Evolutionary conservation across 805 yeast species (phyloP), one percentile per base, ranked within the genome.

Genomic region (Monosporozyma yasuniensis): DNA sequence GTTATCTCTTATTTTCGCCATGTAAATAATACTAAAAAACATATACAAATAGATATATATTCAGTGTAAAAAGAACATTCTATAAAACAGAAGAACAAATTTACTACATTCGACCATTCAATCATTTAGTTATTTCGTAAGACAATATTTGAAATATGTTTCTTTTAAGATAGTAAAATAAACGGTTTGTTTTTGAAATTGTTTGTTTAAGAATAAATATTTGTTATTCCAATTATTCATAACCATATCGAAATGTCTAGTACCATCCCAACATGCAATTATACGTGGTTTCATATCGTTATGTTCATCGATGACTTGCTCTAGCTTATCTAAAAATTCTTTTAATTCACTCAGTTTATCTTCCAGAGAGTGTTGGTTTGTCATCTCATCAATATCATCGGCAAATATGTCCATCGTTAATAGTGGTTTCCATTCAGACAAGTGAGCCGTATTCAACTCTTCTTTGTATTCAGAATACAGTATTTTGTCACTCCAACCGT

Each of bases 401-500:
- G 55, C 56, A 38, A 61, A 49, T 16, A 55, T 30, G 6, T 58
- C 59, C 16, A 56, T 41, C 3, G 62, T 55, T 12, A 61, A 46
- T 18, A 61, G 42, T 5, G 66, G 65, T 34, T 49, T 53, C 66
- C 66, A 61, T 6, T 46, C 37, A 38, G 52, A 48, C 32, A 48
- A 7, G 4, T 21, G 21, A 8, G n/a, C 21, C 7, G 14, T n/a
- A 42, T 23, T 42, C 12, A 9, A 21, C 10, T 21, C 30, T 14
- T 21, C 28, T 12, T 23, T 25, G 23, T 21, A 7, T 4, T 38
- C 14, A n/a, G 9, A 9, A n/a, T 9, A 7, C 19, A 69, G 42
- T 1, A 66, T 21, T 3, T 47, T 50, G 4, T 54, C 47, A 45
- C 73, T 66, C 96, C 96, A 88, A 2, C 96, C 96, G 61, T 80